Percentiles rank a stretch among this genome's conserved stretches.
phyloP scores from a whole-genome alignment of 1,139 yeast genomes.

The Pneumocystis wakefieldiae region DNA sequence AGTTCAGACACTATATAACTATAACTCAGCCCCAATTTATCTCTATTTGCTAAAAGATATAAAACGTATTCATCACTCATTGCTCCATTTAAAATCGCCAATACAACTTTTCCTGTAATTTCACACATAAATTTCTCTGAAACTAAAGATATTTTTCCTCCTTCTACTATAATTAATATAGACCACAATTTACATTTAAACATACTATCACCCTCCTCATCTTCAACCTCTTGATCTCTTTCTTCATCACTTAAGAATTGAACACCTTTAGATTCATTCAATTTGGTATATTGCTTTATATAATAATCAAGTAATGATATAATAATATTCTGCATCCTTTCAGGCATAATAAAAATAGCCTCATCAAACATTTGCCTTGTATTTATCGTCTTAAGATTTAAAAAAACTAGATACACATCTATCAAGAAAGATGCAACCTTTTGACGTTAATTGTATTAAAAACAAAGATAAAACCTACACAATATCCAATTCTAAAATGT shows the following conservation, averaged over 20 bases:
- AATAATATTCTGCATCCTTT: background rate
- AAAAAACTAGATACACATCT: background rate
- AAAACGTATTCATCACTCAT: slow-evolving; percentile 6
- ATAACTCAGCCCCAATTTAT: slow-evolving; percentile 8
- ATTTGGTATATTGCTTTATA: background rate
- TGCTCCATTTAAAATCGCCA: slow-evolving; percentile 12
- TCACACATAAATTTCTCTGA: slow-evolving; percentile 12
- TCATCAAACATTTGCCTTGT: background rate
- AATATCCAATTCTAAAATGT: background rate
- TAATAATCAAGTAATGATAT: background rate
- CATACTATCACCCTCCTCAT: slow-evolving; percentile 5
- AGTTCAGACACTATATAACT: slow-evolving; percentile 8
- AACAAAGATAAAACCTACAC: background rate
- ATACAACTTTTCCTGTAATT: slow-evolving; percentile 14
- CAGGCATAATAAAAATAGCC: background rate
- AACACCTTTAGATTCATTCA: slow-evolving; percentile 2
- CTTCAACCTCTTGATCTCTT: slow-evolving; percentile 9
- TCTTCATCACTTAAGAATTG: slow-evolving; percentile 3
- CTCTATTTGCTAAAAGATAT: slow-evolving; percentile 6
- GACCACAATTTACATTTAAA: background rate
- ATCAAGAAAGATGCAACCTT: background rate
- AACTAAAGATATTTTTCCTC: slow-evolving; percentile 2
- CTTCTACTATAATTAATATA: background rate
- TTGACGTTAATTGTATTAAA: background rate
- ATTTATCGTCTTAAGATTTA: background rate